These are phyloP conservation scores for Exophiala viscosa DNA, from an alignment of 2,329 filamentous ascomycete species.

Conservation along the genomic window DNA sequence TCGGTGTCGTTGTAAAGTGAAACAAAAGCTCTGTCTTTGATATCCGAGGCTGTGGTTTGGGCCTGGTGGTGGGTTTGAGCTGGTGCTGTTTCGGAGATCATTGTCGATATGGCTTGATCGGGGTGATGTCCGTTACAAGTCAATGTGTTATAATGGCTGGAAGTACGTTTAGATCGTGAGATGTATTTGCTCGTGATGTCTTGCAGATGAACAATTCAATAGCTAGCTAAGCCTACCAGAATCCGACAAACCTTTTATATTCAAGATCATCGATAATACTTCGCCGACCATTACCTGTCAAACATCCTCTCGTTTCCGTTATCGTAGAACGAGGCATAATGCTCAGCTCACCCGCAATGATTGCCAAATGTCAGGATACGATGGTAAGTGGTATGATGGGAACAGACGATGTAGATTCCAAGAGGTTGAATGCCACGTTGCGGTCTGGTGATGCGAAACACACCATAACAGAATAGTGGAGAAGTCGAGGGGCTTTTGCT, in stretches of 20 bases:
- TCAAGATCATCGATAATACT: neutral
- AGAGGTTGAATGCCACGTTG: too few relatives aligned
- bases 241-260: neutral
- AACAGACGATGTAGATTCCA: too few relatives aligned
- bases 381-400: too few relatives aligned
- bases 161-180: neutral
- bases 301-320: too few relatives aligned
- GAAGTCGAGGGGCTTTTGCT: too few relatives aligned
- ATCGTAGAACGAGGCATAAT: too few relatives aligned
- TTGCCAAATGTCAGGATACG: too few relatives aligned
- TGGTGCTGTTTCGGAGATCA: slow-evolving; percentile 20
- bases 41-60: neutral
- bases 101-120: slow-evolving; percentile 3
- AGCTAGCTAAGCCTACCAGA: neutral
- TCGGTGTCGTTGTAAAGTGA: slow-evolving; percentile 22
- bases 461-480: too few relatives aligned
- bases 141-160: neutral
- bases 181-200: neutral
- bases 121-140: neutral
- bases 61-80: neutral
- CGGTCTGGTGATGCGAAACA: too few relatives aligned
- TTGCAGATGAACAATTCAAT: neutral
- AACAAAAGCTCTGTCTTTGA: slow-evolving; percentile 17
- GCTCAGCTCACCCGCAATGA: too few relatives aligned
- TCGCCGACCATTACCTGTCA: too few relatives aligned